phyloP scores from a whole-genome alignment of 108 stramenopile species.

The Cyclotella distinguenda region DNA sequence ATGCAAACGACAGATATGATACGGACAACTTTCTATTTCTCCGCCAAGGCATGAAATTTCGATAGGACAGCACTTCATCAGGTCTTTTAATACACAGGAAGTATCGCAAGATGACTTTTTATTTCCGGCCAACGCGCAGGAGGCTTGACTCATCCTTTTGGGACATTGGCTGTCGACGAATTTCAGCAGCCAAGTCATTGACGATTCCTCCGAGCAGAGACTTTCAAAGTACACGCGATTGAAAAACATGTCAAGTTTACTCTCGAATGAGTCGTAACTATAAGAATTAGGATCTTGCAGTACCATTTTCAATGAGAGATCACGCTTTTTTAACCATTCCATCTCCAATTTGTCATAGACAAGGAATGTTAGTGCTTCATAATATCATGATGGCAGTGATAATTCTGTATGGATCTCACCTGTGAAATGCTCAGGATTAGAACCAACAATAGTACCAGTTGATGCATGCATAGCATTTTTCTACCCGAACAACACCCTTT shows the following conservation, averaged over 20 bases:
- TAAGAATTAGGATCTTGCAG: slow-evolving; percentile 13
- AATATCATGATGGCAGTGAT: neutral
- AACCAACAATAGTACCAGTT: slow-evolving; percentile 18
- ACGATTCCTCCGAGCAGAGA: slow-evolving; percentile 24
- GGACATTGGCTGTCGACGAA: slow-evolving; percentile 34
- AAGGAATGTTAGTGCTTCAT: too few species aligned
- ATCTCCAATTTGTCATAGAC: slow-evolving; percentile 2
- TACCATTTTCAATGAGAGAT: slow-evolving; percentile 15
- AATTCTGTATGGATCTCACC: neutral
- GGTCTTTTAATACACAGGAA: slow-evolving; percentile 6
- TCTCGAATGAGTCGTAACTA: slow-evolving; percentile 43
- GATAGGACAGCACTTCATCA: slow-evolving; percentile 30
- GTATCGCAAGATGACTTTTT: slow-evolving; percentile 19
- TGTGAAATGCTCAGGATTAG: slow-evolving; percentile 24
- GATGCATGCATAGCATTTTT: slow-evolving; percentile 33
- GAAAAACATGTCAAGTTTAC: slow-evolving; percentile 12
- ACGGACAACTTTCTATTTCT: slow-evolving; percentile 23
- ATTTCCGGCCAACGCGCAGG: slow-evolving; percentile 8
- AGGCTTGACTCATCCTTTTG: slow-evolving; percentile 19
- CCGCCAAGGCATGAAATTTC: slow-evolving; percentile 26
- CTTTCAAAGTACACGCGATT: slow-evolving; percentile 43
- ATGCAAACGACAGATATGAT: slow-evolving; percentile 33
- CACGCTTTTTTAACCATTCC: slow-evolving; percentile 27
- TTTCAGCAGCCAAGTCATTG: slow-evolving; percentile 16
- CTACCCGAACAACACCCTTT: slow-evolving; percentile 30